Evolutionary conservation across 192 early-diverging fungal genomes (phyloP).

Genomic region (Coemansia sp.): DNA sequence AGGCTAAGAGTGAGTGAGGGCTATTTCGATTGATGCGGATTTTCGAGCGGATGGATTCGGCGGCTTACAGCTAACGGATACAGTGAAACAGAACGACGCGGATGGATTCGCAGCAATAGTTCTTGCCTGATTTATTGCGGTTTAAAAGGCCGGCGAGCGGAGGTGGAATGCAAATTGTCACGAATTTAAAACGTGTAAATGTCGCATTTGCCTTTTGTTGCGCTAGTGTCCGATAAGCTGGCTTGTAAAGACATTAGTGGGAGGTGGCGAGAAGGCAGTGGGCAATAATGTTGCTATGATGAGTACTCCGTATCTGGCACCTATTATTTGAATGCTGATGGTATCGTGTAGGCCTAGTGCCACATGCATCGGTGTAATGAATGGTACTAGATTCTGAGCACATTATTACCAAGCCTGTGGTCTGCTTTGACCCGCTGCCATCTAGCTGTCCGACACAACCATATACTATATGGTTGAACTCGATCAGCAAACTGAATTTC

Average conservation of each 20-base stretch:
- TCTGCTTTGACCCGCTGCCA: background rate
- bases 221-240: background rate
- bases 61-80: background rate
- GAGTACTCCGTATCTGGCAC: constrained; percentile 55
- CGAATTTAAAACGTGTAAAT: background rate
- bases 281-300: constrained; percentile 34
- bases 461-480: background rate
- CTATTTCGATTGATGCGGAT: background rate
- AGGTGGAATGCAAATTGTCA: background rate
- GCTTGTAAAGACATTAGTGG: background rate
- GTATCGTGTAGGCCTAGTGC: background rate
- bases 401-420: background rate
- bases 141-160: background rate
- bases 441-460: background rate
- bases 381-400: constrained; percentile 36
- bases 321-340: constrained; percentile 56
- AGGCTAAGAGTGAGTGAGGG: background rate
- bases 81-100: background rate
- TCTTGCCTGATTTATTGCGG: background rate
- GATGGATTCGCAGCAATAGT: background rate
- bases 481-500: background rate
- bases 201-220: background rate
- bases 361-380: constrained; percentile 24
- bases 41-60: constrained; percentile 14
- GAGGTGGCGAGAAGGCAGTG: background rate